These are phyloP conservation scores for Mimosa pudica DNA, from an alignment of 306 rosid species.

Conservation along the genomic window DNA sequence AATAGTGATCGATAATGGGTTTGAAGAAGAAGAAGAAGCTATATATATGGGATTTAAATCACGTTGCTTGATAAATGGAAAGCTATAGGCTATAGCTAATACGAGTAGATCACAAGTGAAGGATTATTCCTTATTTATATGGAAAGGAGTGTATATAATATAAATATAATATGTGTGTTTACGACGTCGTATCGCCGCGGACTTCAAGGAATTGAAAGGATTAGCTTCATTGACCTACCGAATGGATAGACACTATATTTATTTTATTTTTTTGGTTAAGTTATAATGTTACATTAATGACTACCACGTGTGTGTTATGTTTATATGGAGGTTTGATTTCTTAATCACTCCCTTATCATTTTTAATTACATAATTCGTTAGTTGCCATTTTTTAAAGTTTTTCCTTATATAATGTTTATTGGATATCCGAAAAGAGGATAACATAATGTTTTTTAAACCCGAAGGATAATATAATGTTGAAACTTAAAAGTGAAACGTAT, in stretches of 20 bases:
- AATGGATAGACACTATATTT: no score
- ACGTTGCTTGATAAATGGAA: not conserved
- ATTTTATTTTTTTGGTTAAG: no score
- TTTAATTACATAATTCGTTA: no score
- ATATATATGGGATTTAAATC: no score
- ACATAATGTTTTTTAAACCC: no score
- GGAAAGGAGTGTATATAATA: no score
- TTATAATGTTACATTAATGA: not conserved
- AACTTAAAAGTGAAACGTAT: no score
- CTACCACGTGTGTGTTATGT: not conserved
- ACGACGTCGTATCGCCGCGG: conserved; percentile 27
- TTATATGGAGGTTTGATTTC: not conserved
- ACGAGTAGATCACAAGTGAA: not conserved
- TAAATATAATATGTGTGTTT: no score
- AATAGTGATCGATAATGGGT: not conserved
- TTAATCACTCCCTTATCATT: not conserved
- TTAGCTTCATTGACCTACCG: not conserved
- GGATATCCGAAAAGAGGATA: no score
- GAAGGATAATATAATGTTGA: no score
- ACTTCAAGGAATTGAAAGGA: not conserved
- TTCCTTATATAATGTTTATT: no score
- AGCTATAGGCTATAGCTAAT: not conserved
- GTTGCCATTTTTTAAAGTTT: no score
- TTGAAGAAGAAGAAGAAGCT: not conserved
- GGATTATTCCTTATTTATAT: not conserved